phyloP scores from a whole-genome alignment of 2,329 filamentous ascomycete genomes.

The Aquanectria penicillioides region DNA sequence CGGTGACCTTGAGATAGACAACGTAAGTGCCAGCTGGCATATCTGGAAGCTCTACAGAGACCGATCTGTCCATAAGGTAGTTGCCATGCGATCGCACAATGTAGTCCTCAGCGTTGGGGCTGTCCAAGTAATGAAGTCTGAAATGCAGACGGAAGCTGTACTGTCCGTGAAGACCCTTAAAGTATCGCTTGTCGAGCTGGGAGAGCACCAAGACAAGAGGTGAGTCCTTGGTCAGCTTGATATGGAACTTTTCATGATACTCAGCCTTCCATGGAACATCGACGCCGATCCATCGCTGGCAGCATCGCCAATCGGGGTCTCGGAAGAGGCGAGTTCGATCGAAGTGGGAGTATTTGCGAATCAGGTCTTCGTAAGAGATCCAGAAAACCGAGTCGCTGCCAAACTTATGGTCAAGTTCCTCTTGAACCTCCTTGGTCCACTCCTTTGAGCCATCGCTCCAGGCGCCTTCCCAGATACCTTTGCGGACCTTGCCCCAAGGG shows the following conservation, averaged over 20 bases:
- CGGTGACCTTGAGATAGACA: conserved; percentile 66
- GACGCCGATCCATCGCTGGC: conserved; percentile 69
- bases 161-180: conserved; percentile 68
- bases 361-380: conserved; percentile 71
- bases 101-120: conserved; percentile 65
- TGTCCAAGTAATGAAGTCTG: conserved; percentile 60
- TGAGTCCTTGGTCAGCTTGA: conserved; percentile 64
- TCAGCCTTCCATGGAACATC: conserved; percentile 70
- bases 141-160: conserved; percentile 63
- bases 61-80: conserved; percentile 67
- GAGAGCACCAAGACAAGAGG: conserved; percentile 69
- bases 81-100: conserved; percentile 68
- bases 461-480: conserved; percentile 68
- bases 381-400: conserved; percentile 72
- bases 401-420: conserved; percentile 67
- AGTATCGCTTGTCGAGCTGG: conserved; percentile 71
- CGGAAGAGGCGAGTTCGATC: conserved; percentile 71
- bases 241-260: conserved; percentile 70
- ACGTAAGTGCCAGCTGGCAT: conserved; percentile 67
- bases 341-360: conserved; percentile 70
- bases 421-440: conserved; percentile 67
- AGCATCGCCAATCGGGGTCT: conserved; percentile 65
- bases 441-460: conserved; percentile 71
- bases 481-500: conserved; percentile 68
- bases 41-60: conserved; percentile 65